These are phyloP conservation scores for Ogataea ramenticola DNA, from an alignment of 805 yeast genomes.

Conservation along the genomic window DNA sequence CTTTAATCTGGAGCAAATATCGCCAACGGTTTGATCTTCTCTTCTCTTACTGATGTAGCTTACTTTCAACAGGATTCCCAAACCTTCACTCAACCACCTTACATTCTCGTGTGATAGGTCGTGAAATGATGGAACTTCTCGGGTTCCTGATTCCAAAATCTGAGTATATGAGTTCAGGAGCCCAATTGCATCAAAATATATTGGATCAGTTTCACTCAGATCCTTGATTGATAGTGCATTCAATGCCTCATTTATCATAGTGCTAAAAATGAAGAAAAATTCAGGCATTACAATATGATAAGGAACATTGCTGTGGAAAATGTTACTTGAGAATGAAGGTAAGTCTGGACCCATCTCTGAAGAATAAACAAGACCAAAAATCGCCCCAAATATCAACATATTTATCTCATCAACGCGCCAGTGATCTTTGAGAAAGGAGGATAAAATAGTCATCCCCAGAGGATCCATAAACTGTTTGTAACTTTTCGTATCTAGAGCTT, in stretches of 20 bases:
- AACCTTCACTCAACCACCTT: constrained; percentile 4
- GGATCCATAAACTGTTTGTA: constrained; percentile 43
- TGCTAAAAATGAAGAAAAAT: constrained; percentile 20
- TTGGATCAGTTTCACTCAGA: neutral
- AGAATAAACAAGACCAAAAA: constrained; percentile 35
- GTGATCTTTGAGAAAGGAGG: constrained; percentile 36
- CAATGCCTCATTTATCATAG: constrained; percentile 8
- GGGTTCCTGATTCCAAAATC: neutral
- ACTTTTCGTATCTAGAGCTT: constrained; percentile 36
- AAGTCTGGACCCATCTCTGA: constrained; percentile 5
- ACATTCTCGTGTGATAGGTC: constrained; percentile 3
- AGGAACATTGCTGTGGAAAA: constrained; percentile 10
- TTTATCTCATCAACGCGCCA: constrained; percentile 42
- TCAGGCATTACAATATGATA: constrained; percentile 35
- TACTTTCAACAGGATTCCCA: constrained; percentile 1
- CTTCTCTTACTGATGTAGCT: neutral
- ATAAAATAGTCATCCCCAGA: constrained; percentile 43
- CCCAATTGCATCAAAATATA: constrained; percentile 2
- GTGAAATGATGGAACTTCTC: neutral
- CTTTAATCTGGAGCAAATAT: neutral
- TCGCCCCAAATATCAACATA: constrained; percentile 34
- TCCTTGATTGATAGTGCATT: neutral
- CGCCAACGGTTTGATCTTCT: neutral
- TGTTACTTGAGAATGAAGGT: neutral
- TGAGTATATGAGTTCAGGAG: constrained; percentile 5